These are phyloP conservation scores for Platismatia glauca DNA, from an alignment of 495 filamentous ascomycete species.

Conservation along the genomic window DNA sequence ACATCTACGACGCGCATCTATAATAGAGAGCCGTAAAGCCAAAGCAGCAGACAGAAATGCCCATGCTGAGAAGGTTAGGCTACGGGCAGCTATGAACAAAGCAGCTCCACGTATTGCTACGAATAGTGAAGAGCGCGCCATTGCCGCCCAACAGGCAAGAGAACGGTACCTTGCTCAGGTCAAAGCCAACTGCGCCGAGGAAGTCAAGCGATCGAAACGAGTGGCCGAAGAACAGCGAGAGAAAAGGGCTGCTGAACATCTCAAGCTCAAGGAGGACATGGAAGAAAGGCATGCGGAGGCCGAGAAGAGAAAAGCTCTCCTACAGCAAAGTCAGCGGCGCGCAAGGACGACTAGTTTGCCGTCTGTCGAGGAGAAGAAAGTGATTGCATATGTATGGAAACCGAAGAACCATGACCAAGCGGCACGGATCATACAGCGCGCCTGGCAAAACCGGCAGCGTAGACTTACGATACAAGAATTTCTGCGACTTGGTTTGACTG, in stretches of 20 bases:
- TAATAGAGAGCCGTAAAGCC: slow-evolving; percentile 87
- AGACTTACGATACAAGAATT: slow-evolving; percentile 59
- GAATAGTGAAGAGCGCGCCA: slow-evolving; percentile 69
- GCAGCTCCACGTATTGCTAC: slow-evolving; percentile 52
- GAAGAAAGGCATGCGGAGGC: slow-evolving; percentile 84
- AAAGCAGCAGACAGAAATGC: slow-evolving; percentile 86
- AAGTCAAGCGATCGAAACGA: slow-evolving; percentile 88
- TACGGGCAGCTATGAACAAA: slow-evolving; percentile 79
- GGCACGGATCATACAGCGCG: slow-evolving; percentile 62
- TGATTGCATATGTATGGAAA: slow-evolving; percentile 31
- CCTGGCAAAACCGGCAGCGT: slow-evolving; percentile 58
- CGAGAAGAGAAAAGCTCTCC: slow-evolving; percentile 54
- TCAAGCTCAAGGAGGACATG: slow-evolving; percentile 66
- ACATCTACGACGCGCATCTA: slow-evolving; percentile 81
- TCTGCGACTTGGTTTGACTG: slow-evolving; percentile 57
- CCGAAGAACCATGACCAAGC: slow-evolving; percentile 57
- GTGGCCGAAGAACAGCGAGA: slow-evolving; percentile 88
- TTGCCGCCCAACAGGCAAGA: slow-evolving; percentile 84
- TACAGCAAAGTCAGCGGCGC: slow-evolving; percentile 51
- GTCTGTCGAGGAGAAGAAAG: slow-evolving; percentile 48
- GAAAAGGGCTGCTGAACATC: slow-evolving; percentile 77
- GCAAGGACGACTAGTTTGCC: slow-evolving; percentile 57
- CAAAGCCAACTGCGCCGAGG: slow-evolving; percentile 85
- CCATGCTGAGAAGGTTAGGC: slow-evolving; percentile 93
- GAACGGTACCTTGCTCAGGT: slow-evolving; percentile 91